These are phyloP conservation scores for Taphrina populina DNA, from an alignment of 1,139 yeast genomes.

Conservation along the genomic window DNA sequence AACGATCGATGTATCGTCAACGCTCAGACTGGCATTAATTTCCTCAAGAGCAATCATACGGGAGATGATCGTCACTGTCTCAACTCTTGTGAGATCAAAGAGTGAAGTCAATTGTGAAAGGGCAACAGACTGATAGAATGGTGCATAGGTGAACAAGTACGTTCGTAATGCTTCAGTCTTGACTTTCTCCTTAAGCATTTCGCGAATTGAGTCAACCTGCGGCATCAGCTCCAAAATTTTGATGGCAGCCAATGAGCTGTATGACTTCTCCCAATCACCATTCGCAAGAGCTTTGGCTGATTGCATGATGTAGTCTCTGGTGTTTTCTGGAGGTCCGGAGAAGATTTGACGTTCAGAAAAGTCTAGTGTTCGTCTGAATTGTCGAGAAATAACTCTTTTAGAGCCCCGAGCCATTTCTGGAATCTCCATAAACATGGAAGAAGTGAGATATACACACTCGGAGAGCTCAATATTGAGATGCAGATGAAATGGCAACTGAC, in stretches of 20 bases:
- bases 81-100: conserved; percentile 61
- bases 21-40: conserved; percentile 65
- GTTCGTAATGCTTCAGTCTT: conserved; percentile 90
- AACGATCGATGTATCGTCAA: conserved; percentile 57
- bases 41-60: conserved; percentile 78
- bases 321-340: conserved; percentile 97
- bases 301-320: conserved; percentile 88
- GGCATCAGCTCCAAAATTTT: conserved; percentile 88
- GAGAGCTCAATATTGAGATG: conserved; percentile 93
- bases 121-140: conserved; percentile 74
- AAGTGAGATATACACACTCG: conserved; percentile 90
- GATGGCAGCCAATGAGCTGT: conserved; percentile 67
- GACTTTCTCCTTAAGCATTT: conserved; percentile 70
- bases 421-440: conserved; percentile 85
- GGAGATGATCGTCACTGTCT: conserved; percentile 63
- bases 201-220: conserved; percentile 60
- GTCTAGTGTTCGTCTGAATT: conserved; percentile 88
- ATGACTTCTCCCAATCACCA: conserved; percentile 86
- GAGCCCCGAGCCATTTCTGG: conserved; percentile 70
- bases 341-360: conserved; percentile 92
- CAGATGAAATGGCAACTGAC: conserved; percentile 95
- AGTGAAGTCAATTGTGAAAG: conserved; percentile 61
- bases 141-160: conserved; percentile 78
- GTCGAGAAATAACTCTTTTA: conserved; percentile 71
- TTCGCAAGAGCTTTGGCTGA: conserved; percentile 86